These are phyloP conservation scores for Zymoseptoria tritici DNA, from an alignment of 2,329 filamentous ascomycete species.

Conservation along the genomic window DNA sequence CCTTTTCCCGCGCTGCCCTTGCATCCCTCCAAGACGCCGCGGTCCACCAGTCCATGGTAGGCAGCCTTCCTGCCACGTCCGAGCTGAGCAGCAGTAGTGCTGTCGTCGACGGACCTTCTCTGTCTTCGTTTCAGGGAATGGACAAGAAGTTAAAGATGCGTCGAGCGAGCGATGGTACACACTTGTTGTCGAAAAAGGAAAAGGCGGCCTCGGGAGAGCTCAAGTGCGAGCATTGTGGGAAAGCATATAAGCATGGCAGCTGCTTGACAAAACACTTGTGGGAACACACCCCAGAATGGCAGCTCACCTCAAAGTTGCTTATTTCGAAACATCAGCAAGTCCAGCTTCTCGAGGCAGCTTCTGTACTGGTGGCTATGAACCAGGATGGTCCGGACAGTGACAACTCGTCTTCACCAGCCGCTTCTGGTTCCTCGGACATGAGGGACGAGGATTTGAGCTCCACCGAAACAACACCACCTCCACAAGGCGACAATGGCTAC, in stretches of 20 bases:
- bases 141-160: conserved; percentile 48
- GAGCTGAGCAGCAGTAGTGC: conserved; percentile 37
- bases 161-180: conserved; percentile 77
- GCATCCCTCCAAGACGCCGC: conserved; percentile 43
- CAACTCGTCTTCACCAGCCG: conserved; percentile 74
- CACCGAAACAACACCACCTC: conserved; percentile 85
- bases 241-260: conserved; percentile 99
- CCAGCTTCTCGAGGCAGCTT: conserved; percentile 90
- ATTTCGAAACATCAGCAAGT: conserved; percentile 99
- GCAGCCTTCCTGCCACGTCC: conserved; percentile 54
- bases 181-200: conserved; percentile 71
- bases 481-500: conserved; percentile 58
- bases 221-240: conserved; percentile 95
- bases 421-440: conserved; percentile 69
- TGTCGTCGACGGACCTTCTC: conserved; percentile 61
- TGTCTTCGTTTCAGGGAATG: conserved; percentile 42
- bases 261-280: conserved; percentile 99
- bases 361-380: conserved; percentile 92
- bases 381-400: conserved; percentile 62
- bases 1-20: conserved; percentile 57
- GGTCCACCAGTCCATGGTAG: conserved; percentile 55
- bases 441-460: conserved; percentile 73
- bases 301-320: conserved; percentile 89
- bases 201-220: conserved; percentile 78
- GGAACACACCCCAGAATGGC: conserved; percentile 99